Base-by-base conservation (phyloP, 768 basidiomycete genomes). In the Tremella mesenterica region DNA sequence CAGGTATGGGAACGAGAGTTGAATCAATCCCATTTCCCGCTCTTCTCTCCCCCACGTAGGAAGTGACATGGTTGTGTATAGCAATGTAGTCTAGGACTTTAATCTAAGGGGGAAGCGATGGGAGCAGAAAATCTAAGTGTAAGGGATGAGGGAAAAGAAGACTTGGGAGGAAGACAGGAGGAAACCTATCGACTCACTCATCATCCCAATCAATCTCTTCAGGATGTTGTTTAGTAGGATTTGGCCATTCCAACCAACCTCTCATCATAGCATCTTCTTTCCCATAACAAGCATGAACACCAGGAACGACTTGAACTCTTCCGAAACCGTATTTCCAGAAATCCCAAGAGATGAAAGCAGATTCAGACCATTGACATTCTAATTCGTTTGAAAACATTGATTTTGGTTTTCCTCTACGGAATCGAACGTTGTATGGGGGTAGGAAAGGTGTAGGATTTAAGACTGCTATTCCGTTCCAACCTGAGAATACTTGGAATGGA, bases 401-500 rank as follows among this genome's bases (percentile, higher is more conserved):
- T 20, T 48, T 53, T 1, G 54, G 16, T 18, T 46, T 43, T 21
- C 60, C 67, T n/a, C 67, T 48, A 31, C 73, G 57, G 61, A 74
- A 74, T 23, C 71, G 64, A 47, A 74, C 63, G 50, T 68, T 67
- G 56, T 70, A 67, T 7, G 70, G 71, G 1, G 68, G 52, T 20
- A 62, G 50, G 62, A 74, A 73, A 4, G 72, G 72, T 6, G 53
- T 46, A 9, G 73, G 63, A 44, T 61, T 58, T 27, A 73, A 48
- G 23, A 71, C 58, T 23, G 67, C 64, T 48, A 72, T 66, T 1
- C 72, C 74, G 59, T 75, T 73, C 67, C 69, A 75, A 23, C 66
- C 67, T 23, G 71, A 65, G 50, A 67, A 71, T 9, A 68, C 67
- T 51, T 72, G 72, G 57, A 64, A 66, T 10, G 69, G 69, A 34